Conservation (phyloP, 1,284 basidiomycete species). For the Cryptococcus neoformans region DNA sequence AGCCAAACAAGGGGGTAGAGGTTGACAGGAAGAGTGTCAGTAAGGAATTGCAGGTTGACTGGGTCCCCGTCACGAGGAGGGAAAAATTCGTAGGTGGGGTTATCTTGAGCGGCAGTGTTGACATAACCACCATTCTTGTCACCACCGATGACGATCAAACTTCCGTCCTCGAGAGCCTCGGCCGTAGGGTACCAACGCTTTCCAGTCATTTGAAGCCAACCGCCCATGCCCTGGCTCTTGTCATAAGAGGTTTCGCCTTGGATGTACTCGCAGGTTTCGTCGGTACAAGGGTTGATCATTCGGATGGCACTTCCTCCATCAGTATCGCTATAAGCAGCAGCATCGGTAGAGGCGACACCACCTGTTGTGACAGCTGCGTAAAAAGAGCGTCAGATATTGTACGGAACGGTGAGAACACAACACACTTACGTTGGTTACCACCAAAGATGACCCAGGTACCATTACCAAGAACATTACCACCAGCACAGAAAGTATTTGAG, state of each 20-base stretch:
- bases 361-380: conserved; percentile 35
- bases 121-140: conserved; percentile 58
- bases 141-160: conserved; percentile 53
- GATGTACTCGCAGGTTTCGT: conserved; percentile 69
- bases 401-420: conserved; percentile 39
- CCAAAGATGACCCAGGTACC: conserved; percentile 54
- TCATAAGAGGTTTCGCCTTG: conserved; percentile 58
- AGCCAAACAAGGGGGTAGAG: conserved; percentile 83
- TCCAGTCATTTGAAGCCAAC: conserved; percentile 69
- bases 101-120: conserved; percentile 66
- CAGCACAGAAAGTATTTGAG: conserved; percentile 74
- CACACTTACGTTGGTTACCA: conserved; percentile 66
- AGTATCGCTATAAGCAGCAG: conserved; percentile 52
- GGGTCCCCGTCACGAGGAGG: conserved; percentile 59
- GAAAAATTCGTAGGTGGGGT: conserved; percentile 73
- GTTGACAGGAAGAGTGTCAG: conserved; percentile 82
- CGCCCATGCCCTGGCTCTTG: conserved; percentile 32
- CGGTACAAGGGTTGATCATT: conserved; percentile 70
- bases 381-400: conserved; percentile 7
- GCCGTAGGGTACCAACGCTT: conserved; percentile 77
- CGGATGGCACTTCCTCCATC: conserved; percentile 63
- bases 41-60: conserved; percentile 71
- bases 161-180: conserved; percentile 53
- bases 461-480: conserved; percentile 53
- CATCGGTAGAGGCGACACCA: conserved; percentile 38